Evolutionary conservation across 768 basidiomycete species (phyloP).

Genomic region (Leccinum arenicola): DNA sequence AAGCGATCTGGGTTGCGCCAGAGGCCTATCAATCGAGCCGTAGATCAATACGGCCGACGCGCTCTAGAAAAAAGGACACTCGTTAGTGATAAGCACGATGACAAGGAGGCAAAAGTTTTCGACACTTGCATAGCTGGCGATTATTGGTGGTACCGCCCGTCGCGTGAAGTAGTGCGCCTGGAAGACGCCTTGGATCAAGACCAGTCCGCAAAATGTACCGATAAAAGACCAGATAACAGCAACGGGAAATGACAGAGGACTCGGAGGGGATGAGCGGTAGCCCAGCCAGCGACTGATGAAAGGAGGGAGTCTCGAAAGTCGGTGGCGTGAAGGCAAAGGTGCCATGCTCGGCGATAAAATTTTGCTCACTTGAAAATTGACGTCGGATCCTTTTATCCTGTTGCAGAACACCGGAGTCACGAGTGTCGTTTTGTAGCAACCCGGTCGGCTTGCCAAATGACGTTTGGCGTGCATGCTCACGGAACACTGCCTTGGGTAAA

Average conservation of each 20-base stretch:
- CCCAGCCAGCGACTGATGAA: constrained; percentile 14
- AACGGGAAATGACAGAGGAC: constrained; percentile 2
- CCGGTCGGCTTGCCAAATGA: neutral
- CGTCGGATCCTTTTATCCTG: neutral
- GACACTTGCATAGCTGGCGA: constrained; percentile 23
- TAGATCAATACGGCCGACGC: constrained; percentile 56
- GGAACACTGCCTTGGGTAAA: neutral
- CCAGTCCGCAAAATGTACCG: constrained; percentile 49
- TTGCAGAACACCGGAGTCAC: neutral
- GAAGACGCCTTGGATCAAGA: constrained; percentile 49
- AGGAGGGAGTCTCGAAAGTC: constrained; percentile 1
- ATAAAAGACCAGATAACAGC: constrained; percentile 45
- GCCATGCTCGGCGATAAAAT: neutral
- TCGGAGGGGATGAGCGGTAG: constrained; percentile 9
- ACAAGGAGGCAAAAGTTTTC: neutral
- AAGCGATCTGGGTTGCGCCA: constrained; percentile 52
- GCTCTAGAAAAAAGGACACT: constrained; percentile 37
- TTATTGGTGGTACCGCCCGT: constrained; percentile 32
- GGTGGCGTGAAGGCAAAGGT: neutral
- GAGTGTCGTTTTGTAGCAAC: neutral
- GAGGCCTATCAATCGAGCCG: constrained; percentile 49
- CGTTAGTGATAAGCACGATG: neutral
- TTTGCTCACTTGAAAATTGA: neutral
- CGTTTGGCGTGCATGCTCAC: neutral
- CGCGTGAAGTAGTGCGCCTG: constrained; percentile 47